Base-by-base conservation (phyloP, 2,329 filamentous ascomycete genomes). In the Knoxdaviesia proteae region DNA sequence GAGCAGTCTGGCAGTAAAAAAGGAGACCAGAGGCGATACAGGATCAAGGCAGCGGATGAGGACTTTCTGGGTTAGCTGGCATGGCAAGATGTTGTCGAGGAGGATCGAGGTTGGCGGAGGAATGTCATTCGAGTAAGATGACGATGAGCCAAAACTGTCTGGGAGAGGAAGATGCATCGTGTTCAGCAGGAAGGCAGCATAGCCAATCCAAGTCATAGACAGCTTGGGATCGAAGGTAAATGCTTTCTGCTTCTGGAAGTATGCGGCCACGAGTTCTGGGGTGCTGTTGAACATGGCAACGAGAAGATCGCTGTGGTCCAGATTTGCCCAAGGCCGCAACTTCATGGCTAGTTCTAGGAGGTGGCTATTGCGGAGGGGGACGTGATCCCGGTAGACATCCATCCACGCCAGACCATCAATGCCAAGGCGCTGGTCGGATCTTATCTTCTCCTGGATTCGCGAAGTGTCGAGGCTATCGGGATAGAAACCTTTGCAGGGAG, bases 121-220 rank as follows among this genome's bases (percentile, higher is more conserved):
- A 9, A 77, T 62, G 11, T 64, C 59, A 30, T 76, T 73, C 37
- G 55, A 50, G 48, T 74, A 79, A 37, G 65, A 66, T 8, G 71
- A 67, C 36, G 65, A 65, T 50, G 77, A 73, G 8, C 84, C 84
- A 53, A 88, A 84, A 46, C 71, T 71, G 31, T 63, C 55, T 2
- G 87, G 87, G 2, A 94, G 64, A 1, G 78, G 74, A 34, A 92
- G 63, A 45, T 79, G 71, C 39, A 94, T 75, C 1, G 78, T 74
- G 47, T 80, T 81, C 58, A 92, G 93, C 5, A 98, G 61, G 47
- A 96, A 84, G 0, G 86, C 77, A 0, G 86, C 84, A 55, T 92
- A 94, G 37, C 88, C 87, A 50, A 96, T 82, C 90, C 90, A 98
- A 0, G 86, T 90, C 38, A 86, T 78, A 3, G 86, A 90, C 5